Percentiles rank a stretch among this genome's conserved stretches.
phyloP scores from a whole-genome alignment of 495 filamentous ascomycete genomes.

The Daldinia grandis region DNA sequence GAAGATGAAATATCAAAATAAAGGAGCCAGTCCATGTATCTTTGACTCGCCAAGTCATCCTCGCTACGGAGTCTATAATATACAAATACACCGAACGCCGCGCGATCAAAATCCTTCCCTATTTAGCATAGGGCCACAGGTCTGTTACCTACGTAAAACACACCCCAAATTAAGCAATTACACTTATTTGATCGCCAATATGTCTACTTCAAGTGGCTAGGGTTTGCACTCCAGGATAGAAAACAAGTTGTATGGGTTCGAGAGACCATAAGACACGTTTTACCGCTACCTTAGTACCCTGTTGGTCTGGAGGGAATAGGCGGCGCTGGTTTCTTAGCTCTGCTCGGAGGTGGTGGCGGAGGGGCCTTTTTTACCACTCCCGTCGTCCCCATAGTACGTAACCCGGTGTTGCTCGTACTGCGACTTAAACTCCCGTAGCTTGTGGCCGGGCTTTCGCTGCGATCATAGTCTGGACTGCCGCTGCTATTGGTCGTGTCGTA shows the following conservation, averaged over 20 bases:
- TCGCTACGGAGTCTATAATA: slow-evolving; percentile 12
- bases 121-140: background rate
- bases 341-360: slow-evolving; percentile 82
- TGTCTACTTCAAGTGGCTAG: background rate
- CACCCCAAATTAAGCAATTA: slow-evolving; percentile 29
- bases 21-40: slow-evolving; percentile 42
- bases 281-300: slow-evolving; percentile 33
- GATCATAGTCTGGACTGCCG: slow-evolving; percentile 67
- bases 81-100: slow-evolving; percentile 33
- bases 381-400: slow-evolving; percentile 49
- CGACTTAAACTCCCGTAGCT: slow-evolving; percentile 68
- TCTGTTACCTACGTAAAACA: slow-evolving; percentile 2
- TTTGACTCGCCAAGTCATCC: slow-evolving; percentile 6
- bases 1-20: slow-evolving; percentile 2
- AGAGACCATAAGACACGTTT: background rate
- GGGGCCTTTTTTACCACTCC: slow-evolving; percentile 69
- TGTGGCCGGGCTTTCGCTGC: slow-evolving; percentile 69
- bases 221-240: background rate
- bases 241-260: slow-evolving; percentile 5
- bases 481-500: slow-evolving; percentile 69
- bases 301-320: slow-evolving; percentile 60
- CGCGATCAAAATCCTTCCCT: slow-evolving; percentile 12
- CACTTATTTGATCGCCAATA: slow-evolving; percentile 1
- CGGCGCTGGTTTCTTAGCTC: slow-evolving; percentile 79
- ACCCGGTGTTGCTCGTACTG: slow-evolving; percentile 58